These are phyloP conservation scores for Colletotrichum plurivorum DNA, from an alignment of 2,329 filamentous ascomycete species.

Conservation along the genomic window DNA sequence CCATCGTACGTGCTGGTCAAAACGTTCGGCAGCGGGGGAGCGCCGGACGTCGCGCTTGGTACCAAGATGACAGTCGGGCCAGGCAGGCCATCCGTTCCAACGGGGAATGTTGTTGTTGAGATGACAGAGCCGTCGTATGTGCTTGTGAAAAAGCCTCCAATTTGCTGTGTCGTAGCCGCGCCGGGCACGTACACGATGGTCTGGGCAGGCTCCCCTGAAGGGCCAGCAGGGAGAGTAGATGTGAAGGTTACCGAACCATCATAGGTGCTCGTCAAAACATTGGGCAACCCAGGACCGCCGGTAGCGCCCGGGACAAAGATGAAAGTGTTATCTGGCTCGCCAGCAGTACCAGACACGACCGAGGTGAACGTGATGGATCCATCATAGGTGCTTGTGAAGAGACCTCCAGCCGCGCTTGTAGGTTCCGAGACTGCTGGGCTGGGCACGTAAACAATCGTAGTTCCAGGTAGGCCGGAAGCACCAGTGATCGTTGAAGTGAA, in stretches of 20 bases:
- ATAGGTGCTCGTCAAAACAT: conserved; percentile 25
- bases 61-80: conserved; percentile 12
- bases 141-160: conserved; percentile 7
- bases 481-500: conserved; percentile 1
- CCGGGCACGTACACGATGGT: conserved; percentile 15
- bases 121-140: conserved; percentile 1
- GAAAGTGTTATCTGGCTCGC: conserved; percentile 16
- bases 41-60: background rate
- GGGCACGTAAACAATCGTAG: conserved; percentile 22
- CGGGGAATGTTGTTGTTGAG: background rate
- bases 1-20: conserved; percentile 26
- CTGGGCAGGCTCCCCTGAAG: background rate
- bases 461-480: conserved; percentile 1
- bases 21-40: background rate
- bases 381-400: conserved; percentile 29
- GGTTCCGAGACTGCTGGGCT: background rate
- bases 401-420: background rate
- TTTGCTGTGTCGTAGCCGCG: background rate
- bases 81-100: background rate
- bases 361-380: conserved; percentile 28
- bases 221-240: conserved; percentile 1
- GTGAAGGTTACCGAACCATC: conserved; percentile 27
- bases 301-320: conserved; percentile 8
- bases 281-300: background rate
- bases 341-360: background rate